Conservation (phyloP, 805 yeast genomes). For the Clavispora phyllophila region DNA sequence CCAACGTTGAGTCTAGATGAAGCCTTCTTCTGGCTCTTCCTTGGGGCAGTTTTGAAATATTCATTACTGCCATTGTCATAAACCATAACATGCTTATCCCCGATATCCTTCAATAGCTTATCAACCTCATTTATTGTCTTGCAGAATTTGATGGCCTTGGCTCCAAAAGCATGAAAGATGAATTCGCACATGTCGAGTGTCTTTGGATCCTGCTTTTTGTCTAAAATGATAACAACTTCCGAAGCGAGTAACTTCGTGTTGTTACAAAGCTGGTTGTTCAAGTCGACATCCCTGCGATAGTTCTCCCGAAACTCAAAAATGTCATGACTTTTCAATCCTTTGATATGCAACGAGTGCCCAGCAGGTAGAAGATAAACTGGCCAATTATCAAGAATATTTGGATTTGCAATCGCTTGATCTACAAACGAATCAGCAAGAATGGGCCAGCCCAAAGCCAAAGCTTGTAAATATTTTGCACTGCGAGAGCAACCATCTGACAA, state of each 20-base stretch:
- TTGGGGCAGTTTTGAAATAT: slow-evolving; percentile 2
- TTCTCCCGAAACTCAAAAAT: slow-evolving; percentile 39
- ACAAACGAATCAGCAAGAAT: slow-evolving; percentile 57
- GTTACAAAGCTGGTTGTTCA: slow-evolving; percentile 40
- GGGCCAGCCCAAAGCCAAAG: slow-evolving; percentile 84
- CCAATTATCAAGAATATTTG: slow-evolving; percentile 35
- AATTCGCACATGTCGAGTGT: slow-evolving; percentile 36
- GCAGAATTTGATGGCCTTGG: slow-evolving; percentile 17
- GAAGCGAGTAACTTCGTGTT: slow-evolving; percentile 32
- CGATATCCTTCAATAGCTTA: neutral
- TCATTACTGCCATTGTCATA: slow-evolving; percentile 23
- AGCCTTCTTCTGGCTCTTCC: slow-evolving; percentile 1
- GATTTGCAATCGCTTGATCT: slow-evolving; percentile 39
- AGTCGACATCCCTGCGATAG: slow-evolving; percentile 21
- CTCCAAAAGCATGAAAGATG: slow-evolving; percentile 44
- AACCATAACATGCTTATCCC: slow-evolving; percentile 12
- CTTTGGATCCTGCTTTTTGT: slow-evolving; percentile 24
- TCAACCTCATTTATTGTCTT: slow-evolving; percentile 5
- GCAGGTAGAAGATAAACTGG: slow-evolving; percentile 60
- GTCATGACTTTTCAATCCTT: slow-evolving; percentile 45
- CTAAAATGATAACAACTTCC: slow-evolving; percentile 31
- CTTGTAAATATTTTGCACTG: slow-evolving; percentile 72
- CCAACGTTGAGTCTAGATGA: slow-evolving; percentile 7
- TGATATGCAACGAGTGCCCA: slow-evolving; percentile 54
- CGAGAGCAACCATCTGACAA: slow-evolving; percentile 55